phyloP scores from a whole-genome alignment of 495 filamentous ascomycete species.

The Copromyces sp. region DNA sequence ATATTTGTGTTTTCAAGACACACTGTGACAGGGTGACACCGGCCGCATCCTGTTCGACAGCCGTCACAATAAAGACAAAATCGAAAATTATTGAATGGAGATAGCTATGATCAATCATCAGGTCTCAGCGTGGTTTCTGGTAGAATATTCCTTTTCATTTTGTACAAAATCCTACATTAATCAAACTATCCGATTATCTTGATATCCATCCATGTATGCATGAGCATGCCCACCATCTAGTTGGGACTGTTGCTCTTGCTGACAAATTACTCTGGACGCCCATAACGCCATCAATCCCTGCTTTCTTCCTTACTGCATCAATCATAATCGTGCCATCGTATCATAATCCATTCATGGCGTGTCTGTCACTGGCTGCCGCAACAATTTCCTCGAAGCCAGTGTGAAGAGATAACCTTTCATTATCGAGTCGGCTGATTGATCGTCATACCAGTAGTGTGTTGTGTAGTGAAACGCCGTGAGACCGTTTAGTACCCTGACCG shows the following conservation, averaged over 20 bases:
- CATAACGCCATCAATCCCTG: background rate
- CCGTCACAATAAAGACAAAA: too few species aligned
- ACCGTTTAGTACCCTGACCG: background rate
- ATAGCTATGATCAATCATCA: background rate
- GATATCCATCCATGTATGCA: background rate
- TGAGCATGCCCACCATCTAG: background rate
- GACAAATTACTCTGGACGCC: background rate
- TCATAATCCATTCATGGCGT: background rate
- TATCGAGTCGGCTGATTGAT: background rate
- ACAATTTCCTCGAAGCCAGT: background rate
- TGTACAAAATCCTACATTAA: background rate
- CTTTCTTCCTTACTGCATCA: background rate
- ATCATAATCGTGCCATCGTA: background rate
- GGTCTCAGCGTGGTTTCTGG: background rate
- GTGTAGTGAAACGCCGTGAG: background rate
- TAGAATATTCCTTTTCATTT: background rate
- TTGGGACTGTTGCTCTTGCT: background rate
- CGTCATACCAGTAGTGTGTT: background rate
- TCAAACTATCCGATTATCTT: background rate
- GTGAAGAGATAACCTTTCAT: background rate
- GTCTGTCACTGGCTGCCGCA: background rate
- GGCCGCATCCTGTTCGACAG: too few species aligned
- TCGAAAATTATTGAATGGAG: background rate
- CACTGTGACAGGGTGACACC: background rate
- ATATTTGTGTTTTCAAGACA: background rate